These are phyloP conservation scores for Diplodia sapinea DNA, from an alignment of 2,329 filamentous ascomycete genomes.

Conservation along the genomic window DNA sequence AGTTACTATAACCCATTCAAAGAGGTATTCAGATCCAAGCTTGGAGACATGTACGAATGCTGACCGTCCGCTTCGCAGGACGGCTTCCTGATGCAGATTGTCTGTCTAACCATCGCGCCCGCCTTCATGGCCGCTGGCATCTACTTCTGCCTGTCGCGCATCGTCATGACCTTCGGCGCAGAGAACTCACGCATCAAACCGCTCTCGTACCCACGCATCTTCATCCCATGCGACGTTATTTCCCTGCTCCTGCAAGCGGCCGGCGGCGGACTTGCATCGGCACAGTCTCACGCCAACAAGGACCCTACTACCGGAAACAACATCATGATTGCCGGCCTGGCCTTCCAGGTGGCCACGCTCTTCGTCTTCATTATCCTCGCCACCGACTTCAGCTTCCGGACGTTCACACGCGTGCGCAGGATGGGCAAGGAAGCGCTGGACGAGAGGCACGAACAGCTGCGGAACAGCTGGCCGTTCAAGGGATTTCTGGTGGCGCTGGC, in stretches of 20 bases:
- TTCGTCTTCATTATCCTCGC: slow-evolving; percentile 50
- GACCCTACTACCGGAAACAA: slow-evolving; percentile 49
- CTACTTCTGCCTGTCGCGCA: slow-evolving; percentile 65
- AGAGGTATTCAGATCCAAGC: slow-evolving; percentile 38
- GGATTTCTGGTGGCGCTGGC: slow-evolving; percentile 62
- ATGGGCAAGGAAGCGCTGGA: slow-evolving; percentile 40
- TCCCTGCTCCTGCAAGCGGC: slow-evolving; percentile 54
- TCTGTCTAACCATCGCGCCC: slow-evolving; percentile 63
- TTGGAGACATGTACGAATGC: not conserved
- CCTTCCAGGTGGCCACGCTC: slow-evolving; percentile 53
- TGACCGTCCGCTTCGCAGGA: slow-evolving; percentile 45
- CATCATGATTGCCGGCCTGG: slow-evolving; percentile 55
- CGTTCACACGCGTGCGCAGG: slow-evolving; percentile 35
- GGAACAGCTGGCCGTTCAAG: slow-evolving; percentile 54
- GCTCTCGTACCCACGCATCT: slow-evolving; percentile 56
- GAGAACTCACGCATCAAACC: slow-evolving; percentile 53
- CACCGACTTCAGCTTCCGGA: slow-evolving; percentile 49
- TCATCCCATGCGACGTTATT: slow-evolving; percentile 57
- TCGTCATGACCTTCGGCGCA: slow-evolving; percentile 48
- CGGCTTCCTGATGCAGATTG: slow-evolving; percentile 71
- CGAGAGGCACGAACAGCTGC: slow-evolving; percentile 38
- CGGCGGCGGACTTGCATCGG: slow-evolving; percentile 51
- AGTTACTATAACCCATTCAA: slow-evolving; percentile 64
- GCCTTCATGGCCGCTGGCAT: slow-evolving; percentile 68
- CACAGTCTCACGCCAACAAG: slow-evolving; percentile 41